phyloP scores from a whole-genome alignment of 768 basidiomycete species.

The Pleurotus platypus region DNA sequence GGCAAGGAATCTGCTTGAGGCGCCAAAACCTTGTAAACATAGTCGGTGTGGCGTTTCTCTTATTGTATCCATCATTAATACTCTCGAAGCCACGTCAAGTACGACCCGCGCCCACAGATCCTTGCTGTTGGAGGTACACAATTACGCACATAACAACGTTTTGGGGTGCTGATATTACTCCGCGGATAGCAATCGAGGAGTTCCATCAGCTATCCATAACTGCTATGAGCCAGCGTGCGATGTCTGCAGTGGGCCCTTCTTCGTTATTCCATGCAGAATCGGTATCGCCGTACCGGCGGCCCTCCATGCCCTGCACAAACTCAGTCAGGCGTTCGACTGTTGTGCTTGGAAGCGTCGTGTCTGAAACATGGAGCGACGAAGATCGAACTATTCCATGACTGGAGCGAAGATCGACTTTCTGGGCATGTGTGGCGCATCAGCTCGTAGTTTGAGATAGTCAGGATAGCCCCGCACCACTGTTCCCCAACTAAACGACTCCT shows the following conservation, averaged over 20 bases:
- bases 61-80: not conserved
- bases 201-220: slow-evolving; percentile 8
- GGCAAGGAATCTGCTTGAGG: not conserved
- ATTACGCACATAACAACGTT: no score
- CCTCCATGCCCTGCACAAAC: not conserved
- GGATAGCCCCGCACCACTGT: slow-evolving; percentile 32
- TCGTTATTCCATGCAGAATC: not conserved
- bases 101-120: no score
- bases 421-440: not conserved
- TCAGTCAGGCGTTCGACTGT: not conserved
- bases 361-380: slow-evolving; percentile 30
- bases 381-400: slow-evolving; percentile 65
- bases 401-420: slow-evolving; percentile 50
- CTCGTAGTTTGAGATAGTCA: not conserved
- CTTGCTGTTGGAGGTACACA: no score
- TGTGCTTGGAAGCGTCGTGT: slow-evolving; percentile 7
- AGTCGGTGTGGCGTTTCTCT: not conserved
- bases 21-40: not conserved
- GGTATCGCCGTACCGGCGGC: slow-evolving; percentile 11
- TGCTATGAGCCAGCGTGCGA: slow-evolving; percentile 7
- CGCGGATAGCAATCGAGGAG: not conserved
- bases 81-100: no score
- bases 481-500: slow-evolving; percentile 48
- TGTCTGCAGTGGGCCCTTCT: not conserved
- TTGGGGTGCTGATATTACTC: not conserved